These are phyloP conservation scores for Cylindrodendrum hubeiense DNA, from an alignment of 2,329 filamentous ascomycete species.

Conservation along the genomic window DNA sequence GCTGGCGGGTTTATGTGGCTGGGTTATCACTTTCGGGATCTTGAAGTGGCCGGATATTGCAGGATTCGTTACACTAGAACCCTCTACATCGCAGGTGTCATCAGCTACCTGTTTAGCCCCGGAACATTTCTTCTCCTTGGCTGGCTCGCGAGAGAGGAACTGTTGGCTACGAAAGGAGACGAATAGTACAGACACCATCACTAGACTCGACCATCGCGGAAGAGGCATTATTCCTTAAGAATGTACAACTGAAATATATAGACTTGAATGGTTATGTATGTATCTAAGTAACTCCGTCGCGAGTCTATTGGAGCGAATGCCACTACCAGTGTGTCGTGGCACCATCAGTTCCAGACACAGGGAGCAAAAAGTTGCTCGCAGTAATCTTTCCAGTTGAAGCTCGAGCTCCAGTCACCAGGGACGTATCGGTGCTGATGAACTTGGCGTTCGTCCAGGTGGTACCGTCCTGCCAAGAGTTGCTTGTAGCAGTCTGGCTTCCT, in stretches of 20 bases:
- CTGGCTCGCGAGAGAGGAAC: conserved; percentile 38
- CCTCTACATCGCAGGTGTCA: background rate
- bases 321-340: conserved; percentile 29
- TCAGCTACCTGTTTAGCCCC: conserved; percentile 24
- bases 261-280: background rate
- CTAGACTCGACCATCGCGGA: background rate
- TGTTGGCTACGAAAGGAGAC: conserved; percentile 11
- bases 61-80: conserved; percentile 19
- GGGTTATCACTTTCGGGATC: conserved; percentile 36
- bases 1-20: conserved; percentile 40
- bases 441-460: conserved; percentile 51
- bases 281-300: background rate
- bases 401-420: conserved; percentile 51
- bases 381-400: conserved; percentile 52
- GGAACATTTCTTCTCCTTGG: conserved; percentile 31
- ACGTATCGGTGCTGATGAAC: conserved; percentile 52
- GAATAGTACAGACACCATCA: background rate
- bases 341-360: conserved; percentile 41
- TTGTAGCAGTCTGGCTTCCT: conserved; percentile 44
- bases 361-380: conserved; percentile 56
- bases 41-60: conserved; percentile 35
- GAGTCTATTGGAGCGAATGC: background rate
- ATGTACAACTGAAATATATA: background rate
- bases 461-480: conserved; percentile 56
- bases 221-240: too few relatives aligned